A percentile compares a stretch with the other conserved stretches of the same genome.
phyloP scores from a whole-genome alignment of 345 rosid species.

The Linum tenue region DNA sequence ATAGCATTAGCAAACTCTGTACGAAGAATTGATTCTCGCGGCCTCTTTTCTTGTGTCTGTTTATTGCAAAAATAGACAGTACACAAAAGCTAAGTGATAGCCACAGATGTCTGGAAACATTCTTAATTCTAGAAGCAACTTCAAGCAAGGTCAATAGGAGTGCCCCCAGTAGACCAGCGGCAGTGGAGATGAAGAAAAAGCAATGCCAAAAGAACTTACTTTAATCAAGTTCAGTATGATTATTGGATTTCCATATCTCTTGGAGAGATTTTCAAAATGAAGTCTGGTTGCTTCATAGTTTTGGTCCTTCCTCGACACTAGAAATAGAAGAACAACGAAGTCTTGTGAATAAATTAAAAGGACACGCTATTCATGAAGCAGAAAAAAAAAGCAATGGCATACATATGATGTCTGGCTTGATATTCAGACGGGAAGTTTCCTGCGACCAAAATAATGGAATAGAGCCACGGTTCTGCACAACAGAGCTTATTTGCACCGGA shows the following conservation, averaged over 20 bases:
- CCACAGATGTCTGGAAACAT: neutral
- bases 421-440: conserved; percentile 88
- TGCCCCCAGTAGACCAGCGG: conserved; percentile 1
- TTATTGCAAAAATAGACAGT: conserved; percentile 12
- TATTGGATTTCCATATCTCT: conserved; percentile 91
- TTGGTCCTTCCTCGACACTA: conserved; percentile 86
- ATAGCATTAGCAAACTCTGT: conserved; percentile 96
- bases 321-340: conserved; percentile 10
- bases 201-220: conserved; percentile 33
- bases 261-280: conserved; percentile 82
- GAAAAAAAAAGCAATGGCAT: conserved; percentile 26
- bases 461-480: conserved; percentile 97
- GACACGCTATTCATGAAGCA: conserved; percentile 7
- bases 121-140: neutral
- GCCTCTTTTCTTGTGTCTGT: conserved; percentile 67
- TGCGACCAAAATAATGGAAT: conserved; percentile 99
- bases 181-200: neutral
- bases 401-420: conserved; percentile 95
- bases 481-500: conserved; percentile 75
- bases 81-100: conserved; percentile 7
- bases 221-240: conserved; percentile 89
- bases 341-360: conserved; percentile 12
- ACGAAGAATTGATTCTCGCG: conserved; percentile 90
- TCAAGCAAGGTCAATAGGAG: conserved; percentile 4
- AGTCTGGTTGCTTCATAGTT: conserved; percentile 86